Evolutionary conservation across 768 basidiomycete species (phyloP), one percentile per base, ranked within the genome.

Genomic region (Mycena alexandri): DNA sequence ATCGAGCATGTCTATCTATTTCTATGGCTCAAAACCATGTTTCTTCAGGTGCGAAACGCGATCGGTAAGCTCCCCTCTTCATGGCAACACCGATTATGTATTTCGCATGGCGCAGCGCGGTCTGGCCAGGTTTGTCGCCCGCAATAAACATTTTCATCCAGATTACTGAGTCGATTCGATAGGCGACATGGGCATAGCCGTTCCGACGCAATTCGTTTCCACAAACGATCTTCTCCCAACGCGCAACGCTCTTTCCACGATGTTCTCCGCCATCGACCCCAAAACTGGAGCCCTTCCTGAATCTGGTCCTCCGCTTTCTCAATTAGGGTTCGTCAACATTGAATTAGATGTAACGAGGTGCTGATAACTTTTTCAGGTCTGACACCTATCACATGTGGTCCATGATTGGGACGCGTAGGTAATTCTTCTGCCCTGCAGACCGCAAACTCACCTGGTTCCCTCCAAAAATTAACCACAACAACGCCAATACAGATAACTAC

Each of bases 101-200:
- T 29, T 29, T 42, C n/a, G 14, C 41, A 13, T 58, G 17, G 38
- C 13, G 12, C 58, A 86, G 87, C 11, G 84, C 86, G n/a, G 86
- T 87, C 10, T 88, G 87, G 86, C 86, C 85, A 70, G 86, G 84
- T 85, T 69, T 36, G 70, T 60, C 11, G 7, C 22, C n/a, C 24
- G 5, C 2, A 16, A 13, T 60, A 11, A 46, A 13, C 10, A 38
- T 8, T 42, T 19, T 12, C 38, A 5, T 9, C 3, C 25, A 11
- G 19, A 9, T 6, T 17, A 14, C 36, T 14, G 19, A 50, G 25
- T 13, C 34, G 42, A 25, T 60, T 11, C 21, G 6, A 14, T 56
- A 84, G 86, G 86, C 41, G 88, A 89, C 71, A 88, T 88, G 87
- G 88, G 88, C 14, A 86, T 89, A 38, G 88, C 87, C 0, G 87